phyloP scores from a whole-genome alignment of 345 rosid genomes.

The Eutrema japonicum region DNA sequence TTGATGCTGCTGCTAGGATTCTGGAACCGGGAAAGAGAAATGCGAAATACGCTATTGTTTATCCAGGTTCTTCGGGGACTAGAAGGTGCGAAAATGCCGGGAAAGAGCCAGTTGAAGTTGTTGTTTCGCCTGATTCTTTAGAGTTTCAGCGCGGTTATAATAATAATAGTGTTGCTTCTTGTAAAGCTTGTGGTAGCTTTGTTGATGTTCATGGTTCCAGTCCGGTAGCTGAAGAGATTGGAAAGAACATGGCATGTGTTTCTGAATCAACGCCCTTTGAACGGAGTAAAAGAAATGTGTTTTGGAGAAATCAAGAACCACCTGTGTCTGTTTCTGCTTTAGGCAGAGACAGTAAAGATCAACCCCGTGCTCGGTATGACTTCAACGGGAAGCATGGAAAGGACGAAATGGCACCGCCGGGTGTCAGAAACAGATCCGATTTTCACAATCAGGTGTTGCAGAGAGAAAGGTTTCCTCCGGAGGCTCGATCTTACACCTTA shows the following conservation, averaged over 20 bases:
- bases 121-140: conserved; percentile 40
- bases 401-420: conserved; percentile 45
- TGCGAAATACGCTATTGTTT: conserved; percentile 59
- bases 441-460: conserved; percentile 43
- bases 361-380: conserved; percentile 31
- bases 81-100: conserved; percentile 36
- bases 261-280: conserved; percentile 32
- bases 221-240: conserved; percentile 35
- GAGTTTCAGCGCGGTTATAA: conserved; percentile 41
- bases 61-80: conserved; percentile 44
- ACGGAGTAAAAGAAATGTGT: conserved; percentile 43
- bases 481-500: conserved; percentile 46
- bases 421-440: conserved; percentile 42
- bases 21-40: conserved; percentile 83
- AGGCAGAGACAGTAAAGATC: conserved; percentile 16
- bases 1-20: conserved; percentile 84
- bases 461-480: conserved; percentile 47
- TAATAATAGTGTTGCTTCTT: conserved; percentile 46
- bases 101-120: conserved; percentile 39
- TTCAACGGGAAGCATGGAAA: conserved; percentile 46
- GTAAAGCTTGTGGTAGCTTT: conserved; percentile 70
- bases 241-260: conserved; percentile 16
- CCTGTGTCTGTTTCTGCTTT: conserved; percentile 13
- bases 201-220: conserved; percentile 51
- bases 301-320: conserved; percentile 46